Evolutionary conservation across 139 green algal genomes (phyloP).

Genomic region (Edaphochlamys debaryana): DNA sequence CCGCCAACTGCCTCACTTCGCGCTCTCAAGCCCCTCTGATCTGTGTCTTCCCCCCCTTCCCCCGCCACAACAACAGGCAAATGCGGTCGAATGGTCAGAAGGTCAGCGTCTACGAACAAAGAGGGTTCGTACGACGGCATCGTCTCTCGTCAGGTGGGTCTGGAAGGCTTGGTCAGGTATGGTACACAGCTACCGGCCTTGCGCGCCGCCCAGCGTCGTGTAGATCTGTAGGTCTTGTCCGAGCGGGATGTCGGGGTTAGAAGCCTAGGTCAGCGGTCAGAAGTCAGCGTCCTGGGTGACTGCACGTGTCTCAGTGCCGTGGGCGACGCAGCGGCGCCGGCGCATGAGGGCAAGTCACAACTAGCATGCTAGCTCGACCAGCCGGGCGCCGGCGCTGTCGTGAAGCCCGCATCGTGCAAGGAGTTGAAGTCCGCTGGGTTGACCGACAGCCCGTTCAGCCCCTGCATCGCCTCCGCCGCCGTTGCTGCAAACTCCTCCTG

Average conservation of each 20-base stretch:
- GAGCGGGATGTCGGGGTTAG: conserved; percentile 8
- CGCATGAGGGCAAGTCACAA: too few species aligned
- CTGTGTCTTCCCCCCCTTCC: background rate
- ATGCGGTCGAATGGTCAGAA: background rate
- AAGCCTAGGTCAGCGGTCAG: conserved; percentile 1
- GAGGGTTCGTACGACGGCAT: background rate
- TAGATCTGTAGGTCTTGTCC: conserved; percentile 19
- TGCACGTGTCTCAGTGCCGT: conserved; percentile 21
- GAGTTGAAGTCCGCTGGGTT: conserved; percentile 35
- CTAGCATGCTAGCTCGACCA: conserved; percentile 51
- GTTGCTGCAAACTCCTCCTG: conserved; percentile 23
- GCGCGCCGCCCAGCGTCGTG: background rate
- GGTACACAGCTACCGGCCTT: background rate
- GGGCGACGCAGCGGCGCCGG: too few species aligned
- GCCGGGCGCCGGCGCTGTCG: conserved; percentile 47
- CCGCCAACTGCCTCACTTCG: background rate
- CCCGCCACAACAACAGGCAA: background rate
- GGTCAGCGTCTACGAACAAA: background rate
- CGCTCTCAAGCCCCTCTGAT: background rate
- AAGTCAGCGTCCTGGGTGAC: background rate
- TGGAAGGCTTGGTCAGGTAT: background rate
- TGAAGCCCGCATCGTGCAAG: conserved; percentile 44
- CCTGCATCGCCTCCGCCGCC: conserved; percentile 32
- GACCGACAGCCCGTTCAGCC: conserved; percentile 21
- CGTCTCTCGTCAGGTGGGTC: too few species aligned